Percentiles rank a stretch among this genome's conserved stretches.
These are phyloP conservation scores for Apiosordaria backusii DNA, from an alignment of 495 filamentous ascomycete genomes.

Conservation along the genomic window DNA sequence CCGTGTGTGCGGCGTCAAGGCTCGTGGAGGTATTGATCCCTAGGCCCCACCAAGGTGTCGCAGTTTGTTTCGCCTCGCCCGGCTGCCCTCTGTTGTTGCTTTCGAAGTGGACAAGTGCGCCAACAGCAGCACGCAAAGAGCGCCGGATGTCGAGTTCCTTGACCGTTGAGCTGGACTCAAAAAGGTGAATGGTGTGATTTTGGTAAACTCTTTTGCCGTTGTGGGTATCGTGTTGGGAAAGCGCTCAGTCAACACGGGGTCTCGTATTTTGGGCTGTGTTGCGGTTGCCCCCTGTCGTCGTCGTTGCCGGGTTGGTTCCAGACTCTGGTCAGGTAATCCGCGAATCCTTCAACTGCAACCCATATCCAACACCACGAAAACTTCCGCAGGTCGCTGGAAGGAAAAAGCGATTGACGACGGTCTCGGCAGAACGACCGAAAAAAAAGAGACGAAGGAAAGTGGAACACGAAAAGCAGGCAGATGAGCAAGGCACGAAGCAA, in stretches of 20 bases:
- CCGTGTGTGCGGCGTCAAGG: conserved; percentile 2
- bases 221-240: conserved; percentile 7
- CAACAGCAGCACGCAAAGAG: background rate
- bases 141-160: background rate
- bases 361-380: background rate
- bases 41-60: conserved; percentile 9
- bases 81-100: conserved; percentile 4
- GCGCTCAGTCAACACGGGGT: conserved; percentile 4
- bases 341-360: conserved; percentile 10
- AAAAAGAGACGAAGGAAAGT: conserved; percentile 4
- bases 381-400: background rate
- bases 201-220: background rate
- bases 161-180: background rate
- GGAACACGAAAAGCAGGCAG: conserved; percentile 4
- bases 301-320: conserved; percentile 7
- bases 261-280: conserved; percentile 21
- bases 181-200: background rate
- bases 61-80: conserved; percentile 11
- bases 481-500: background rate
- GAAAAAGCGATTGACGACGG: background rate
- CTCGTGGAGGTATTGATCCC: conserved; percentile 1
- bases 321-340: conserved; percentile 4
- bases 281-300: conserved; percentile 2
- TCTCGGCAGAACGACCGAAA: background rate
- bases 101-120: background rate